Base-by-base conservation (phyloP, 129 eudicot species). In the Deinandra increscens region DNA sequence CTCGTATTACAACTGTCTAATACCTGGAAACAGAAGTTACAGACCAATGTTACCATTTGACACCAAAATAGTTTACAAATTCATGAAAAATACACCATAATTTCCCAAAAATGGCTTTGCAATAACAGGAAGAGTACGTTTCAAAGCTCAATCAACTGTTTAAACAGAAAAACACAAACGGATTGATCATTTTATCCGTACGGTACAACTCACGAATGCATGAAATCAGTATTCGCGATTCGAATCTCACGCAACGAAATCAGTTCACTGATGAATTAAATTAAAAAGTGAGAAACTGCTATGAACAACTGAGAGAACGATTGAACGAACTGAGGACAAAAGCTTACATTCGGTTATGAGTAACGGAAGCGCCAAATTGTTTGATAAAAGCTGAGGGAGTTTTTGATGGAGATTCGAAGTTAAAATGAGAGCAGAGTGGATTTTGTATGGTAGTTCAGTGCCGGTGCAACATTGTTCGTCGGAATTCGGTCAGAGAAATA, bases 401-500 rank as follows among this genome's bases (percentile, higher is more conserved):
- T 9, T 56, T 29, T 58, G 10, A 58, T 26, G 10, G 64, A 58
- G 64, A 58, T 29, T 58, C 14, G 58, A 26, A 71, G 29, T 26
- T 9, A 44, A 46, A 49, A 1, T 12, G 38, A 11, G 13, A 43
- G 41, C 3, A 41, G 36, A 11, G 4, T 36, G 19, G 64, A 63
- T 33, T 46, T 34, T 61, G 70, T 62, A 49, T 51, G 36, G 50
- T 61, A 49, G 62, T 46, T 72, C 69, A 46, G 77, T 19, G 9
- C 45, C 68, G 22, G 41, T 62, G 77, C 50, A 26, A 22, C 78
- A 20, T 63, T 8, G 48, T 59, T 22, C 69, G 36, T 46, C 51
- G 70, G 69, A 72, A 20, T 50, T 53, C 55, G 53, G 19, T 62
- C 64, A 73, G 15, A 37, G 36, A 51, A 50, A 0, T 23, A 64